Percentiles rank a stretch among this genome's conserved stretches.
Conservation (phyloP, 2,329 filamentous ascomycete genomes). For the Chaetoscypha palmicola region DNA sequence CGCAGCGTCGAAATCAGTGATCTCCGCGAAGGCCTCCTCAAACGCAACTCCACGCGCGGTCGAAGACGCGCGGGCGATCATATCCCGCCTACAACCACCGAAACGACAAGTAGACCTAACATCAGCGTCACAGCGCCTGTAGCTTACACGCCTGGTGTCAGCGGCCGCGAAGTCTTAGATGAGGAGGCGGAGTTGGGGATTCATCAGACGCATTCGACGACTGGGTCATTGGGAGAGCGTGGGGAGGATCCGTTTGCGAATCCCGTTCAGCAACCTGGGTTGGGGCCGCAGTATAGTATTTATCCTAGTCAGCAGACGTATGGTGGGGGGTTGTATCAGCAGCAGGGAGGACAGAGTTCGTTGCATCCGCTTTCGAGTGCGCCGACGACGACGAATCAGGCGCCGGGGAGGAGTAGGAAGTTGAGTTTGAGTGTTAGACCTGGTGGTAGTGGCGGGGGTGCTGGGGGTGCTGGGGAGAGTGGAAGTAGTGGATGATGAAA, state of each 20-base stretch:
- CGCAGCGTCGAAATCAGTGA: slow-evolving; percentile 21
- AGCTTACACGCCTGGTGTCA: slow-evolving; percentile 4
- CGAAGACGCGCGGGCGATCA: slow-evolving; percentile 24
- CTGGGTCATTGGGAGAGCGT: neutral
- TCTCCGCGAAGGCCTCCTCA: slow-evolving; percentile 22
- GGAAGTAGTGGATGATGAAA: too few species aligned
- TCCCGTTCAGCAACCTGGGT: neutral
- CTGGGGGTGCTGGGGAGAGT: too few species aligned
- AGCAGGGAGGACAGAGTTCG: neutral
- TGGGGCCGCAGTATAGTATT: neutral
- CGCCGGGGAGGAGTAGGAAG: too few species aligned
- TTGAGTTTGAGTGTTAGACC: too few species aligned
- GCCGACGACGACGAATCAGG: neutral
- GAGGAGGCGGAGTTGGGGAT: slow-evolving; percentile 24
- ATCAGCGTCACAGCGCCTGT: slow-evolving; percentile 16
- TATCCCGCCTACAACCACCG: slow-evolving; percentile 13
- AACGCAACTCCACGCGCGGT: slow-evolving; percentile 26
- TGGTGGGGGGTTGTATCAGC: neutral
- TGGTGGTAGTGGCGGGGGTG: too few species aligned
- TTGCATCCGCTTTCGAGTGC: neutral
- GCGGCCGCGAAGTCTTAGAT: slow-evolving; percentile 10
- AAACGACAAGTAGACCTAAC: slow-evolving; percentile 4
- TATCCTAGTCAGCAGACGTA: slow-evolving; percentile 3
- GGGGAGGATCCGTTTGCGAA: neutral
- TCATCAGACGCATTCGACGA: slow-evolving; percentile 7